These are phyloP conservation scores for Hypoxylon sp. DNA, from an alignment of 2,329 filamentous ascomycete species.

Conservation along the genomic window DNA sequence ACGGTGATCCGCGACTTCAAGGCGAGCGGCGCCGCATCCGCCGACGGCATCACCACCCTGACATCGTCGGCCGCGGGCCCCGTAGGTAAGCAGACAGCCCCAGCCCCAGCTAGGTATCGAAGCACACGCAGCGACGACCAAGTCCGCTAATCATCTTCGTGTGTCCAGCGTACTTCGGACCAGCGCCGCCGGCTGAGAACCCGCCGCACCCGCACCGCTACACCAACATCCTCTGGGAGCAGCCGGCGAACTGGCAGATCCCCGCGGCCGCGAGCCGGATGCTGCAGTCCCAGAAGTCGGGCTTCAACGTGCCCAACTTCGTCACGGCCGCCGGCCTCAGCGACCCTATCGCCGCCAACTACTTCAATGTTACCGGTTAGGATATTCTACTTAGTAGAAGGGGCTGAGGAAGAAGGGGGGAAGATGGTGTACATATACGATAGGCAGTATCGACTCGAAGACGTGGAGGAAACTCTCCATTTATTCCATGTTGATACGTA, in stretches of 20 bases:
- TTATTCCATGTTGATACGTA: slow-evolving; percentile 19
- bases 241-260: slow-evolving; percentile 46
- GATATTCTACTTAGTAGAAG: not conserved
- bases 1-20: slow-evolving; percentile 46
- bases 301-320: slow-evolving; percentile 46
- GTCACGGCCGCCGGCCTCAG: slow-evolving; percentile 42
- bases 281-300: slow-evolving; percentile 44
- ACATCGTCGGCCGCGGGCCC: slow-evolving; percentile 36
- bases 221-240: slow-evolving; percentile 50
- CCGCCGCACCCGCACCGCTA: slow-evolving; percentile 50
- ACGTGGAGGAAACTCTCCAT: slow-evolving; percentile 8
- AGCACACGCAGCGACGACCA: too few relatives aligned
- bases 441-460: slow-evolving; percentile 4
- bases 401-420: not conserved
- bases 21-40: slow-evolving; percentile 32
- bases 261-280: slow-evolving; percentile 43
- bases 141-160: not conserved
- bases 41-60: slow-evolving; percentile 35
- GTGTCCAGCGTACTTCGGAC: slow-evolving; percentile 42
- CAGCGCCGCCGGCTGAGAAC: slow-evolving; percentile 46
- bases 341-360: slow-evolving; percentile 45
- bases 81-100: slow-evolving; percentile 19
- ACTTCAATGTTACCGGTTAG: slow-evolving; percentile 47
- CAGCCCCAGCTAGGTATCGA: not conserved
- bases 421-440: slow-evolving; percentile 22